Evolutionary conservation across 495 filamentous ascomycete genomes (phyloP).

Genomic region (Xylaria acuta): DNA sequence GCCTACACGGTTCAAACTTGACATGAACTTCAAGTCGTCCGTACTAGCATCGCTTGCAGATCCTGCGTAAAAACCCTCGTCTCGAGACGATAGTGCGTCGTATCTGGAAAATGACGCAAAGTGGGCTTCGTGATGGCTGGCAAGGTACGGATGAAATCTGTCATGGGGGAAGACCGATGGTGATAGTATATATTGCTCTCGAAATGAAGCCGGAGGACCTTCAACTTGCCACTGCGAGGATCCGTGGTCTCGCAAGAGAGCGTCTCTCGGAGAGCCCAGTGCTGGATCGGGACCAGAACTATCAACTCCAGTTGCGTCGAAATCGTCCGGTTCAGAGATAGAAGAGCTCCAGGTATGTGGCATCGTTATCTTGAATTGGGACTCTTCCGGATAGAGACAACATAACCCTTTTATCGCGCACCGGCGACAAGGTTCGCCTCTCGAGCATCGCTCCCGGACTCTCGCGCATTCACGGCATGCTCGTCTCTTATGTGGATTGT

Average conservation of each 20-base stretch:
- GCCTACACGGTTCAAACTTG: background rate
- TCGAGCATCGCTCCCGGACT: slow-evolving; percentile 63
- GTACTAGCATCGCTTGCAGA: background rate
- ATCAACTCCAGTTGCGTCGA: background rate
- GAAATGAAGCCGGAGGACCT: background rate
- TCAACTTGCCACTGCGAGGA: slow-evolving; percentile 4
- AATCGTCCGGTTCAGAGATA: slow-evolving; percentile 1
- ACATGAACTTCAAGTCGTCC: background rate
- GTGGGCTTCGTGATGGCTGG: background rate
- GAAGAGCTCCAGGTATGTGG: background rate
- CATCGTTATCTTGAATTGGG: slow-evolving; percentile 15
- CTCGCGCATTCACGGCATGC: slow-evolving; percentile 64
- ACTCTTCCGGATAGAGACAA: slow-evolving; percentile 55
- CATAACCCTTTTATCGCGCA: slow-evolving; percentile 59
- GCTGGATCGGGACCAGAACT: background rate
- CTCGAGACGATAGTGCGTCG: background rate
- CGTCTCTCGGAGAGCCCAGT: background rate
- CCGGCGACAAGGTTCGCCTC: slow-evolving; percentile 57
- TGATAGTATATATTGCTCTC: background rate
- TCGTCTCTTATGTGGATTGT: slow-evolving; percentile 57
- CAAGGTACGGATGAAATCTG: background rate
- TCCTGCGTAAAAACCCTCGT: background rate
- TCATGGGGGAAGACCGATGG: background rate
- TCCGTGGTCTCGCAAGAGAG: background rate
- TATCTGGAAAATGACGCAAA: background rate